These are phyloP conservation scores for Parietaria judaica DNA, from an alignment of 306 rosid genomes.

Conservation along the genomic window DNA sequence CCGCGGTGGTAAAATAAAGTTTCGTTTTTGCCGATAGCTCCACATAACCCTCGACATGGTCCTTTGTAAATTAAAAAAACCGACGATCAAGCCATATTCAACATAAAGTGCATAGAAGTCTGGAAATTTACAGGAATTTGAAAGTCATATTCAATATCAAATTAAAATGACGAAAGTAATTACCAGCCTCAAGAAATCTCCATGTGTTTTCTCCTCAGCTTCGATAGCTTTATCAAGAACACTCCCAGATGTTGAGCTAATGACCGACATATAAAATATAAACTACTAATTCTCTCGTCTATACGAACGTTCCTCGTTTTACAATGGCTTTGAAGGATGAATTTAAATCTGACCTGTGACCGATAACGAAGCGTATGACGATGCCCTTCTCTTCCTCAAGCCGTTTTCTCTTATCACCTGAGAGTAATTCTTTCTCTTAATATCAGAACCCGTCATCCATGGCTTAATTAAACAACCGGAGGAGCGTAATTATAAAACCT, in stretches of 20 bases:
- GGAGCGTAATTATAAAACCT: conserved; percentile 35
- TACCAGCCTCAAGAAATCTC: conserved; percentile 84
- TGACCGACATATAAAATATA: conserved; percentile 10
- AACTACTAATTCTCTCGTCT: not conserved
- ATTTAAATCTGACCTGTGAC: conserved; percentile 58
- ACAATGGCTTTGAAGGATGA: not conserved
- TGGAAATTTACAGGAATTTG: not conserved
- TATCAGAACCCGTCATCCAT: conserved; percentile 17
- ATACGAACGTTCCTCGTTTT: not conserved
- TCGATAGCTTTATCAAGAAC: conserved; percentile 70
- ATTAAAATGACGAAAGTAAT: conserved; percentile 20
- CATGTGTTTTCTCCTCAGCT: conserved; percentile 68
- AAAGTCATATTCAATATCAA: conserved; percentile 6
- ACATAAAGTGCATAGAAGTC: not conserved
- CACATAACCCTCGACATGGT: conserved; percentile 67
- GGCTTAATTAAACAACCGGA: conserved; percentile 15
- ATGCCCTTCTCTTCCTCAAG: conserved; percentile 88
- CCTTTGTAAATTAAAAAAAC: conserved; percentile 28
- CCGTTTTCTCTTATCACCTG: conserved; percentile 62
- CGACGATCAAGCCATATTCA: not conserved
- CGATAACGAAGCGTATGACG: conserved; percentile 77
- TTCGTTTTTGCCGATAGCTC: conserved; percentile 76
- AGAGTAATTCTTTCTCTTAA: conserved; percentile 1
- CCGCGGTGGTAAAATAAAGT: conserved; percentile 62
- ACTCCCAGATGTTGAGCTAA: conserved; percentile 68